A percentile compares a stretch with the other conserved stretches of the same genome.
Evolutionary conservation across 345 rosid species (phyloP).

Genomic region (Linum trigynum): DNA sequence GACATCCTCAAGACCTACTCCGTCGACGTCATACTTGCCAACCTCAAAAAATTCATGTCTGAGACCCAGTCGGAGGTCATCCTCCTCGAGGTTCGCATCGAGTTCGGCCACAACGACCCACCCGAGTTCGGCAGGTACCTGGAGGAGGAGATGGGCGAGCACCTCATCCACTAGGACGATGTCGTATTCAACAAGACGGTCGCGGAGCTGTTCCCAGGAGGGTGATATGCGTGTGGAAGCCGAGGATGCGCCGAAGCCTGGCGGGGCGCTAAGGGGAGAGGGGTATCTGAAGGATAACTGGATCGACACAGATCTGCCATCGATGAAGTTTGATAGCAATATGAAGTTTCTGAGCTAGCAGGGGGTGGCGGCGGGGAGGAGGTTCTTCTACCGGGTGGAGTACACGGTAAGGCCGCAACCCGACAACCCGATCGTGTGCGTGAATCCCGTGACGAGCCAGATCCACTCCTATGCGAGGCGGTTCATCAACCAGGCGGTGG

Average conservation of each 20-base stretch:
- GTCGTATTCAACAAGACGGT: too few species aligned
- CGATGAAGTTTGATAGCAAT: slow-evolving; percentile 74
- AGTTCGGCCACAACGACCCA: too few species aligned
- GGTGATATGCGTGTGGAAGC: slow-evolving; percentile 94
- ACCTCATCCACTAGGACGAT: too few species aligned
- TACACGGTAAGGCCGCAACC: slow-evolving; percentile 71
- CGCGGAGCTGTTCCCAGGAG: too few species aligned
- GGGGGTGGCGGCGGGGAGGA: slow-evolving; percentile 34
- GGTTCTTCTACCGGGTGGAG: slow-evolving; percentile 77
- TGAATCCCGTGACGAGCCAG: slow-evolving; percentile 55
- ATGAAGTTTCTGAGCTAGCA: slow-evolving; percentile 60
- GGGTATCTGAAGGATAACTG: slow-evolving; percentile 74
- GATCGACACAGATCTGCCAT: slow-evolving; percentile 84
- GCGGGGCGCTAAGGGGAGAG: slow-evolving; percentile 60
- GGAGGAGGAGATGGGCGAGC: too few species aligned
- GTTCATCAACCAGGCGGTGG: slow-evolving; percentile 52
- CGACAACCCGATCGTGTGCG: slow-evolving; percentile 76
- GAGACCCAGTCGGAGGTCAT: too few species aligned
- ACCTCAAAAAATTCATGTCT: too few species aligned
- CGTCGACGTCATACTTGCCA: too few species aligned
- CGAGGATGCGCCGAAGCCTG: slow-evolving; percentile 55
- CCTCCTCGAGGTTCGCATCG: too few species aligned
- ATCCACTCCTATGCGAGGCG: slow-evolving; percentile 52
- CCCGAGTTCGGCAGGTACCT: too few species aligned
- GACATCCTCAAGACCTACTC: too few species aligned